These are phyloP conservation scores for Ascochyta rabiei DNA, from an alignment of 2,329 filamentous ascomycete species.

Conservation along the genomic window DNA sequence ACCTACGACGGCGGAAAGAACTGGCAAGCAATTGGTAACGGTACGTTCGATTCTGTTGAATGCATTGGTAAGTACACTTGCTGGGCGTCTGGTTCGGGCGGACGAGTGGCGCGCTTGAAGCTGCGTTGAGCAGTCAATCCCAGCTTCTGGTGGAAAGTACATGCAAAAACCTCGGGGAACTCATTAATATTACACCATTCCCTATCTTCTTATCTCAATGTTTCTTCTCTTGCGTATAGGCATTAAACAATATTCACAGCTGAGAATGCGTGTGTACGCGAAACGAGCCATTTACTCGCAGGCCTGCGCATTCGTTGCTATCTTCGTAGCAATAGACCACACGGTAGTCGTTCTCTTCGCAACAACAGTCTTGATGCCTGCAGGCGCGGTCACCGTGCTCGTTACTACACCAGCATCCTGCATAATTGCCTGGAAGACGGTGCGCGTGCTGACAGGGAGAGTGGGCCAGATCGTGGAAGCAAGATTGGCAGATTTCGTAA, in stretches of 20 bases:
- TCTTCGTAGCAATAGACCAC: slow-evolving; percentile 15
- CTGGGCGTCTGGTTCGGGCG: slow-evolving; percentile 36
- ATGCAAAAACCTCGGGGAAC: too few relatives aligned
- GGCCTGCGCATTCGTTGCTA: slow-evolving; percentile 20
- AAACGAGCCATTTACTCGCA: slow-evolving; percentile 4
- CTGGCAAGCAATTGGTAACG: slow-evolving; percentile 34
- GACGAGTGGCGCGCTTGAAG: slow-evolving; percentile 27
- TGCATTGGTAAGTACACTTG: slow-evolving; percentile 26
- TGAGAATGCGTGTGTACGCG: neutral
- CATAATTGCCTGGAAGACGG: slow-evolving; percentile 19
- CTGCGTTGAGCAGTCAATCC: neutral
- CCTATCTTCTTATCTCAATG: too few relatives aligned
- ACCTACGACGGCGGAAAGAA: slow-evolving; percentile 34
- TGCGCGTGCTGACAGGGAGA: slow-evolving; percentile 24
- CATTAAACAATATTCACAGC: neutral
- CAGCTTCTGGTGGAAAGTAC: too few relatives aligned
- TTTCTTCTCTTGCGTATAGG: neutral
- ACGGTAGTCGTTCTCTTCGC: slow-evolving; percentile 20
- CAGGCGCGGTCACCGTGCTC: slow-evolving; percentile 18
- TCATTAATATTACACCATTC: too few relatives aligned
- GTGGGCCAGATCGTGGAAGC: slow-evolving; percentile 29
- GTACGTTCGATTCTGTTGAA: slow-evolving; percentile 37
- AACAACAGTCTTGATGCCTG: slow-evolving; percentile 20
- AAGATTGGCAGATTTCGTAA: slow-evolving; percentile 19
- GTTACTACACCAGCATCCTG: slow-evolving; percentile 17